Percentiles rank a stretch among this genome's conserved stretches.
phyloP scores from a whole-genome alignment of 805 yeast species.

The Metschnikowia arizonensis region DNA sequence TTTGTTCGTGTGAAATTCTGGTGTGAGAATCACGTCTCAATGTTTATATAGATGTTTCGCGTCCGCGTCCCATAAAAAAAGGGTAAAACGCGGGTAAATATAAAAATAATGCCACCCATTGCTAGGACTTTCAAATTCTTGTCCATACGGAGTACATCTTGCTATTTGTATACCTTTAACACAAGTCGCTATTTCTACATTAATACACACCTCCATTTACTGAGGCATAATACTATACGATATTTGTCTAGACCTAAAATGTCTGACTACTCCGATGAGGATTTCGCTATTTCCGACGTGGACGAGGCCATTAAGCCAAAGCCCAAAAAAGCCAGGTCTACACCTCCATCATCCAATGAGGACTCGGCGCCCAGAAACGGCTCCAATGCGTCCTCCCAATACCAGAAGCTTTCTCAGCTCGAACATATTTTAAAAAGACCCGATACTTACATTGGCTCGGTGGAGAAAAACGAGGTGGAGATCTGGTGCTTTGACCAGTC shows the following conservation, averaged over 20 bases:
- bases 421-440: slow-evolving; percentile 97
- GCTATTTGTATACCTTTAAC: not conserved
- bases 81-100: slow-evolving; percentile 5
- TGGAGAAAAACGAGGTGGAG: slow-evolving; percentile 71
- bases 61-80: slow-evolving; percentile 2
- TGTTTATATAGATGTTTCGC: slow-evolving; percentile 2
- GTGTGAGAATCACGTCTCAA: not conserved
- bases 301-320: slow-evolving; percentile 10
- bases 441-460: slow-evolving; percentile 95
- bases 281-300: slow-evolving; percentile 7
- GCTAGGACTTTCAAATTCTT: not conserved
- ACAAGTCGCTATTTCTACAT: not conserved
- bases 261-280: slow-evolving; percentile 16
- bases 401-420: slow-evolving; percentile 89
- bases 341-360: slow-evolving; percentile 16
- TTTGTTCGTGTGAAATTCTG: not conserved
- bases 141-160: not conserved
- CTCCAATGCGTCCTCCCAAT: slow-evolving; percentile 58
- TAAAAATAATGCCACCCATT: not conserved
- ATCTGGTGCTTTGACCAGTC: slow-evolving; percentile 77
- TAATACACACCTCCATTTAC: not conserved
- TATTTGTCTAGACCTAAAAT: slow-evolving; percentile 1
- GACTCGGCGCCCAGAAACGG: slow-evolving; percentile 16
- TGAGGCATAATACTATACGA: not conserved
- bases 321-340: slow-evolving; percentile 9